Percentiles rank a stretch among this genome's conserved stretches.
Conservation (phyloP, 495 filamentous ascomycete species). For the Penicillium egyptiacum region DNA sequence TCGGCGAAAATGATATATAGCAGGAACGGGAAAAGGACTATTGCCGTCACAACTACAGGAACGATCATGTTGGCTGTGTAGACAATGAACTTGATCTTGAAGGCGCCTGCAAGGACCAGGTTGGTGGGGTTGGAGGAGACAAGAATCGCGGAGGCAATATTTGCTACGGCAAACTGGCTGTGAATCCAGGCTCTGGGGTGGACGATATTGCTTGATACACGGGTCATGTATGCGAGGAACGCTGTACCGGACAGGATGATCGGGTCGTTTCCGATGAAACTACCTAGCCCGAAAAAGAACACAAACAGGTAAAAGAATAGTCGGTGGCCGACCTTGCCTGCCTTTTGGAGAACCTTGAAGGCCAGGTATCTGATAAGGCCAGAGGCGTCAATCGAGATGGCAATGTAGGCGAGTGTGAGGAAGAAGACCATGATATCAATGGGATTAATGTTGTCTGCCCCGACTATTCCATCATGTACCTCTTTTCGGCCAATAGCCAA, state of each 20-base stretch:
- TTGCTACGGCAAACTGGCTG: constrained; percentile 66
- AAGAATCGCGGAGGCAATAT: constrained; percentile 66
- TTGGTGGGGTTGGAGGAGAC: constrained; percentile 73
- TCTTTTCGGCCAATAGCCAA: constrained; percentile 59
- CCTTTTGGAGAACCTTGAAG: constrained; percentile 65
- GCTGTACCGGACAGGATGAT: constrained; percentile 68
- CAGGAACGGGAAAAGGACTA: constrained; percentile 63
- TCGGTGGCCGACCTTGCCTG: constrained; percentile 57
- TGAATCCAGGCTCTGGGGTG: constrained; percentile 67
- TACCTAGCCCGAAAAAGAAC: constrained; percentile 66
- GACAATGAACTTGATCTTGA: constrained; percentile 63
- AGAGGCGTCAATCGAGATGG: constrained; percentile 70
- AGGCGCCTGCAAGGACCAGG: constrained; percentile 67
- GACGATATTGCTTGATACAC: constrained; percentile 65
- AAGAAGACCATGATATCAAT: constrained; percentile 69
- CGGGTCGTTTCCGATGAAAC: constrained; percentile 67
- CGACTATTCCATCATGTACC: constrained; percentile 61
- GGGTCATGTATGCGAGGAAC: constrained; percentile 70
- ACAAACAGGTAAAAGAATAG: constrained; percentile 67
- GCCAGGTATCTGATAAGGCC: constrained; percentile 64
- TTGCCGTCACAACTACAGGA: constrained; percentile 60
- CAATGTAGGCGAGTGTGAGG: constrained; percentile 69
- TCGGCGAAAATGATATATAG: constrained; percentile 63
- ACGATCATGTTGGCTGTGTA: constrained; percentile 72
- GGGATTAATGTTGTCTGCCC: constrained; percentile 58